phyloP scores from a whole-genome alignment of 2,329 filamentous ascomycete species.

The Calonectria pseudoreteaudii region DNA sequence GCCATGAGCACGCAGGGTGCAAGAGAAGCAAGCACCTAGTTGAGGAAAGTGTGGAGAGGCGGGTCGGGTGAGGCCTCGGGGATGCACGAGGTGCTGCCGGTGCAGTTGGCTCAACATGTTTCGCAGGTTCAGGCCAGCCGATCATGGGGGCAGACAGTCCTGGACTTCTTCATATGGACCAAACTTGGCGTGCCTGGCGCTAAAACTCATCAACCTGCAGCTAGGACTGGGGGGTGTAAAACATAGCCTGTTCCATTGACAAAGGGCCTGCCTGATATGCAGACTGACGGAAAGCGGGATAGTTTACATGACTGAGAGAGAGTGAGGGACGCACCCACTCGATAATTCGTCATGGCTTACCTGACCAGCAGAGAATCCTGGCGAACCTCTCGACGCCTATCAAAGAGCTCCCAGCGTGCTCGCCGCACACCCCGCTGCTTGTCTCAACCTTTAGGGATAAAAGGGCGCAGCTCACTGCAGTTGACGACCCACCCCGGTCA shows the following conservation, averaged over 20 bases:
- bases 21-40: conserved; percentile 18
- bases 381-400: conserved; percentile 13
- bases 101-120: conserved; percentile 35
- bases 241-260: conserved; percentile 15
- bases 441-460: conserved; percentile 13
- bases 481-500: conserved; percentile 10
- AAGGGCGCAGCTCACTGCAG: conserved; percentile 12
- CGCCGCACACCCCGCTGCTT: conserved; percentile 8
- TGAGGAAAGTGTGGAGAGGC: conserved; percentile 32
- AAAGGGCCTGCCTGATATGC: conserved; percentile 19
- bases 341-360: conserved; percentile 14
- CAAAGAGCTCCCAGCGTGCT: conserved; percentile 3
- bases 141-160: conserved; percentile 24
- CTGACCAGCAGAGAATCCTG: neutral
- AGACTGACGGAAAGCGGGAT: conserved; percentile 24
- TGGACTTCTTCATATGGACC: conserved; percentile 29
- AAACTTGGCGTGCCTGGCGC: conserved; percentile 38
- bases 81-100: conserved; percentile 41
- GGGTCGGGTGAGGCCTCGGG: conserved; percentile 35
- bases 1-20: conserved; percentile 13
- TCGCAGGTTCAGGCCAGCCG: conserved; percentile 35
- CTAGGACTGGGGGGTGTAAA: conserved; percentile 27
- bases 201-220: conserved; percentile 32
- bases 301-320: conserved; percentile 18
- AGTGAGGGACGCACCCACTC: conserved; percentile 1